Base-by-base conservation (phyloP, 441 rosid species). In the Flueggea neowawraea region DNA sequence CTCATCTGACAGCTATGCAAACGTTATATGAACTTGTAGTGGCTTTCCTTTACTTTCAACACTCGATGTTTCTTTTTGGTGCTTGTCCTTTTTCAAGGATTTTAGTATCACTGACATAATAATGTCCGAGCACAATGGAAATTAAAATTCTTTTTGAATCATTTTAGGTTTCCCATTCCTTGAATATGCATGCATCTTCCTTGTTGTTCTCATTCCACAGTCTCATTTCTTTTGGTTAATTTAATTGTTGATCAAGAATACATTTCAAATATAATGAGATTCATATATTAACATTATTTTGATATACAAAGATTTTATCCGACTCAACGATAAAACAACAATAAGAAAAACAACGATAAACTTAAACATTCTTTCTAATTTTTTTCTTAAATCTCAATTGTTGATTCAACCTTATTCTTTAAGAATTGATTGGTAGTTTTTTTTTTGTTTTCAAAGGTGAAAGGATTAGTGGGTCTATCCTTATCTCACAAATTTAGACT, bases 91-190 rank as follows among this genome's bases (percentile, higher is more conserved):
- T 16, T 33, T 52, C 60, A 48, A 45, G 55, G 44, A 65, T 63
- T 52, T 16, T n/a, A 13, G 55, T 33, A n/a, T n/a, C n/a, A 41
- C 41, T 44, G 59, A 70, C 54, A 74, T 63, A 60, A 70, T 67
- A 66, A 63, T 70, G 67, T 65, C 72, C 64, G 60, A 65, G 66
- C 75, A 63, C 69, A 12, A 70, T 60, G 57, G 51, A 48, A 55
- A 67, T 63, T 61, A 62, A 64, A 11, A 10, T 54, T 54, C 44
- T 41, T 41, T 41, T 41, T 41, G n/a, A n/a, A n/a, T n/a, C n/a
- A n/a, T 41, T 41, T 28, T 47, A 7, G 7, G 36, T 47, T 39
- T 39, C 17, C 9, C 44, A 41, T 41, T 41, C 44, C n/a, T n/a
- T n/a, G n/a, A n/a, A n/a, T n/a, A 57, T 72, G 31, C 60, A 57